Conservation (phyloP, 306 rosid genomes). For the Casuarina glauca region DNA sequence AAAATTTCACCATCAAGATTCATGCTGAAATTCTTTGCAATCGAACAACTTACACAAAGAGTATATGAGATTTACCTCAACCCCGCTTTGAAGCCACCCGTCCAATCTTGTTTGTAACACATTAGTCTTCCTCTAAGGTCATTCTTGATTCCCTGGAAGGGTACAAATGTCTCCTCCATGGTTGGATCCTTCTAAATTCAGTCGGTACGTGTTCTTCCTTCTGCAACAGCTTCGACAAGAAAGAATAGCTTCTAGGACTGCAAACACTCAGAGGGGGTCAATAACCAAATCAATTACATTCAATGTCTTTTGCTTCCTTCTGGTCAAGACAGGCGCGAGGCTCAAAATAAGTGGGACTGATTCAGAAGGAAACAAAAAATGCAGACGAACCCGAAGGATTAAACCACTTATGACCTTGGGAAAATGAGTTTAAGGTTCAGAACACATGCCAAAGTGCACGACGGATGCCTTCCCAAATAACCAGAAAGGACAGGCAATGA, state of each 20-base stretch:
- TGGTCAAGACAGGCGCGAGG: constrained; percentile 10
- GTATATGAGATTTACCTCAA: constrained; percentile 44
- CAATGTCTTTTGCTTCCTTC: constrained; percentile 9
- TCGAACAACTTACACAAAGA: neutral
- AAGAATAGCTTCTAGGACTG: neutral
- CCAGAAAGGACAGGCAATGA: constrained; percentile 32
- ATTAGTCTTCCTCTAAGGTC: constrained; percentile 74
- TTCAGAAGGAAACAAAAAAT: neutral
- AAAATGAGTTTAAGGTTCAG: constrained; percentile 30
- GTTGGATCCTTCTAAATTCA: constrained; percentile 10
- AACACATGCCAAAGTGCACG: constrained; percentile 26
- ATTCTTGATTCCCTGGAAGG: constrained; percentile 81
- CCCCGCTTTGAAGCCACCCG: constrained; percentile 74
- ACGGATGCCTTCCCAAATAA: constrained; percentile 31
- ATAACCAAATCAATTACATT: constrained; percentile 42
- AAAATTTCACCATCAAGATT: neutral
- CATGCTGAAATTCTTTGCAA: neutral
- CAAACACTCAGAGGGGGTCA: neutral
- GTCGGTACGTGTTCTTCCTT: neutral
- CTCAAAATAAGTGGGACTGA: constrained; percentile 2
- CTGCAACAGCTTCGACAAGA: neutral
- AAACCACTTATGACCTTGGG: constrained; percentile 10
- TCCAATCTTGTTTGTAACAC: constrained; percentile 95
- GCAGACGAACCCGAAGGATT: constrained; percentile 17
- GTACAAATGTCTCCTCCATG: constrained; percentile 87